Evolutionary conservation across 2,329 filamentous ascomycete species (phyloP).

Genomic region (Volutella citrinella): DNA sequence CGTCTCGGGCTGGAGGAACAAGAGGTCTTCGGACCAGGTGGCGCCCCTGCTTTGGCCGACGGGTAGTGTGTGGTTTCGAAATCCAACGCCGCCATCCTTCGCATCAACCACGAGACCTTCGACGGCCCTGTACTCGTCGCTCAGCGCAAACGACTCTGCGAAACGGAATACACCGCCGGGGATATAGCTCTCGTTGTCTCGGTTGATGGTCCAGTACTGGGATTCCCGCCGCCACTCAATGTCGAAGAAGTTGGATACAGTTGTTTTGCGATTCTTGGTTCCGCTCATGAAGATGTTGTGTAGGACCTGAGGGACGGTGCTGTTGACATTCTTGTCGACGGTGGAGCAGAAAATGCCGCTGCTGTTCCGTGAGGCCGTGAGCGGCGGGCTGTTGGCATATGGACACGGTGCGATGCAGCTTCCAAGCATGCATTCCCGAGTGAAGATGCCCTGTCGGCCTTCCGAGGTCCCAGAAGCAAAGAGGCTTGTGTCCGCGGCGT

Average conservation of each 20-base stretch:
- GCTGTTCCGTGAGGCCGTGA: neutral
- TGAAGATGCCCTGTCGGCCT: conserved; percentile 5
- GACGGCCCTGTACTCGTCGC: conserved; percentile 19
- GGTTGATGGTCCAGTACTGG: neutral
- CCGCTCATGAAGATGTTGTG: conserved; percentile 8
- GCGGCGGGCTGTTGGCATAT: conserved; percentile 8
- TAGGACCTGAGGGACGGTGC: conserved; percentile 7
- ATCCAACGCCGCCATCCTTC: conserved; percentile 37
- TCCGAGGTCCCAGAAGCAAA: conserved; percentile 7
- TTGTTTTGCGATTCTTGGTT: conserved; percentile 4
- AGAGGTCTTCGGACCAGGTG: conserved; percentile 43
- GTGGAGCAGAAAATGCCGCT: neutral
- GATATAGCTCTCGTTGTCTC: conserved; percentile 6
- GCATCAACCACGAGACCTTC: conserved; percentile 43
- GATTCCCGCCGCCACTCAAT: conserved; percentile 12
- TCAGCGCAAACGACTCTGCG: conserved; percentile 6
- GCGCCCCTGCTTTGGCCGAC: conserved; percentile 4
- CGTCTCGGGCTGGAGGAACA: conserved; percentile 44
- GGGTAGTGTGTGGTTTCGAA: conserved; percentile 42
- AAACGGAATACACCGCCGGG: conserved; percentile 4
- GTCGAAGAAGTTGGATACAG: conserved; percentile 11
- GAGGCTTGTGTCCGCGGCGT: conserved; percentile 7
- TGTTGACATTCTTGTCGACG: no score
- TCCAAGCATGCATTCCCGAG: conserved; percentile 2
- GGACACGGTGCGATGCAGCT: conserved; percentile 5